Conservation (phyloP, 441 rosid genomes). For the Bocquillonia castaneifolia region DNA sequence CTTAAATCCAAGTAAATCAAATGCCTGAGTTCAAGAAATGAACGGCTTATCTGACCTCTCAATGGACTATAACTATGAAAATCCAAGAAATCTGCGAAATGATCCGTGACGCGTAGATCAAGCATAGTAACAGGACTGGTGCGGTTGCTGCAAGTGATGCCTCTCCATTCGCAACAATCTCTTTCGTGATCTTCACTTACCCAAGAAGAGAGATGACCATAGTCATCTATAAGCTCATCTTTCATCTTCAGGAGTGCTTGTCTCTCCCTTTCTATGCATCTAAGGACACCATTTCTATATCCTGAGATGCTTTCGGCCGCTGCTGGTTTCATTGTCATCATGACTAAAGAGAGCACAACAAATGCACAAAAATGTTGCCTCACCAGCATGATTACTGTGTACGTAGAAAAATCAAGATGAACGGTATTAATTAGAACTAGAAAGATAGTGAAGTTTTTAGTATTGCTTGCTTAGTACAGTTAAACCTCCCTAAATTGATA, state of each 20-base stretch:
- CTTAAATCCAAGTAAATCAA: slow-evolving; percentile 21
- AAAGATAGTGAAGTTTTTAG: no score
- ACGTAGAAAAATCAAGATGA: neutral
- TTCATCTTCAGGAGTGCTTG: slow-evolving; percentile 19
- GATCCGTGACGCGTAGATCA: slow-evolving; percentile 11
- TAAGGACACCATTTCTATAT: neutral
- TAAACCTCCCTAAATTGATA: no score
- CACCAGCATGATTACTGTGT: neutral
- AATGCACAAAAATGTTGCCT: neutral
- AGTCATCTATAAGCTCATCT: slow-evolving; percentile 11
- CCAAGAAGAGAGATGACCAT: slow-evolving; percentile 23
- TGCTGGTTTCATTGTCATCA: neutral
- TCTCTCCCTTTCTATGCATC: slow-evolving; percentile 17
- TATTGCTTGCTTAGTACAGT: no score
- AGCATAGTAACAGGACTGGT: slow-evolving; percentile 12
- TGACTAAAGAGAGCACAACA: no score
- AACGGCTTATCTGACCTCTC: slow-evolving; percentile 16
- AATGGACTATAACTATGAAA: neutral
- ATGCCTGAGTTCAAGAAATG: slow-evolving; percentile 18
- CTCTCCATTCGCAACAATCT: slow-evolving; percentile 29
- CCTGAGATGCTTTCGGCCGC: neutral
- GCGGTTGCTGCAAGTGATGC: slow-evolving; percentile 15
- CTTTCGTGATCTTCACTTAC: neutral
- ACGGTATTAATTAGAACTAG: no score
- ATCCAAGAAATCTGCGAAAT: no score